Evolutionary conservation across 768 basidiomycete species (phyloP).

Genomic region (Suillus paluster): DNA sequence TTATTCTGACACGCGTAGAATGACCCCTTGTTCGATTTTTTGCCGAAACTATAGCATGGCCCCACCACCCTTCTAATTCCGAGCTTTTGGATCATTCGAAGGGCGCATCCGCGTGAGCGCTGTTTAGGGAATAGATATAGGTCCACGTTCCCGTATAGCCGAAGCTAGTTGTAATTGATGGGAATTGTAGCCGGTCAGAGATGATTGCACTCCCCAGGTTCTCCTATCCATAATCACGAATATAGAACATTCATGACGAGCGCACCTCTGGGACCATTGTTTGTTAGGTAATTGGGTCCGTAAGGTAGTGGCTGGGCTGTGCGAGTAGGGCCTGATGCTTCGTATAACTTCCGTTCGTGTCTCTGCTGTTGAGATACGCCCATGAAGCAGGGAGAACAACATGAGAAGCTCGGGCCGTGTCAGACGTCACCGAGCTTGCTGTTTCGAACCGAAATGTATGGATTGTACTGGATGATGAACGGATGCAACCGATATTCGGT

Average conservation of each 20-base stretch:
- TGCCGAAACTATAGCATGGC: constrained; percentile 39
- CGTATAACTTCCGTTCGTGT: background rate
- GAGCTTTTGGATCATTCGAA: constrained; percentile 18
- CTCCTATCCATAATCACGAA: background rate
- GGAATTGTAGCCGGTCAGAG: background rate
- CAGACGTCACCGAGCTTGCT: background rate
- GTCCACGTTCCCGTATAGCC: background rate
- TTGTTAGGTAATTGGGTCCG: background rate
- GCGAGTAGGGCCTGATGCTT: background rate
- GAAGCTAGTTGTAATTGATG: background rate
- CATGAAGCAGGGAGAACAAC: background rate
- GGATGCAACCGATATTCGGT: background rate
- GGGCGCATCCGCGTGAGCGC: background rate
- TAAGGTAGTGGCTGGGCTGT: background rate
- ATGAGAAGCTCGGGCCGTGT: background rate
- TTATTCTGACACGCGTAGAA: constrained; percentile 42
- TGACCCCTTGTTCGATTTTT: constrained; percentile 48
- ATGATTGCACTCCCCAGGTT: background rate
- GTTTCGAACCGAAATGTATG: background rate
- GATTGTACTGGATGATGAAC: background rate
- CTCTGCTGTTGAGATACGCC: background rate
- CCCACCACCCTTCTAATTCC: constrained; percentile 37
- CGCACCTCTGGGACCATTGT: background rate
- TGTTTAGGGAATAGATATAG: background rate
- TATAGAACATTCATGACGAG: background rate